Conservation (phyloP, 495 filamentous ascomycete genomes). For the Aspergillus avenaceus region DNA sequence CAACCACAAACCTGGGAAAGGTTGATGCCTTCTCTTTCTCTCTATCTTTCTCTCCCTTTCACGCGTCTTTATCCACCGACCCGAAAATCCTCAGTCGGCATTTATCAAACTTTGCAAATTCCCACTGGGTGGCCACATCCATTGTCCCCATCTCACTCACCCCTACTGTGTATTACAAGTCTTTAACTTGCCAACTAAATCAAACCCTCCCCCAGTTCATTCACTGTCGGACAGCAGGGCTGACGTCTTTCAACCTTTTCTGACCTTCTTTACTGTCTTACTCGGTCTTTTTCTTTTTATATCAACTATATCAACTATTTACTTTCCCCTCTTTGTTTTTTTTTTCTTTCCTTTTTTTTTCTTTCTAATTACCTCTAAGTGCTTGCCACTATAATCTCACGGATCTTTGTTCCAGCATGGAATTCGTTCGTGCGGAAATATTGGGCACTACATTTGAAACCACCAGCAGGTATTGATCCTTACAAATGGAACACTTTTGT, state of each 20-base stretch:
- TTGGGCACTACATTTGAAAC: conserved; percentile 99
- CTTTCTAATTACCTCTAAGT: not conserved
- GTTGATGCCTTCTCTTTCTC: not conserved
- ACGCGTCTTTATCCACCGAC: not conserved
- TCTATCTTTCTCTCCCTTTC: not conserved
- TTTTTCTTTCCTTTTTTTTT: not conserved
- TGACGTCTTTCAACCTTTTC: not conserved
- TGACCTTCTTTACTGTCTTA: no score
- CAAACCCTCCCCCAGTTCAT: no score
- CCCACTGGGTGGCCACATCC: not conserved
- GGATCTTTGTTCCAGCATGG: conserved; percentile 26
- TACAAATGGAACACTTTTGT: not conserved
- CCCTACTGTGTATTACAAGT: no score
- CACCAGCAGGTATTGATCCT: conserved; percentile 74
- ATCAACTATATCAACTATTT: not conserved
- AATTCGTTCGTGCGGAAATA: conserved; percentile 97
- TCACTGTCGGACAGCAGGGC: not conserved
- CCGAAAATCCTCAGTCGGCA: not conserved
- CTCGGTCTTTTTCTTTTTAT: no score
- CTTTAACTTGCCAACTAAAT: not conserved
- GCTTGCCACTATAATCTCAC: not conserved
- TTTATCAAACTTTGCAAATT: not conserved
- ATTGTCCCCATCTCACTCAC: not conserved
- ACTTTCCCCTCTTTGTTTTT: not conserved
- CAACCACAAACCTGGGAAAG: not conserved